phyloP scores from a whole-genome alignment of 179 eudicot species.

The Silene vulgaris region DNA sequence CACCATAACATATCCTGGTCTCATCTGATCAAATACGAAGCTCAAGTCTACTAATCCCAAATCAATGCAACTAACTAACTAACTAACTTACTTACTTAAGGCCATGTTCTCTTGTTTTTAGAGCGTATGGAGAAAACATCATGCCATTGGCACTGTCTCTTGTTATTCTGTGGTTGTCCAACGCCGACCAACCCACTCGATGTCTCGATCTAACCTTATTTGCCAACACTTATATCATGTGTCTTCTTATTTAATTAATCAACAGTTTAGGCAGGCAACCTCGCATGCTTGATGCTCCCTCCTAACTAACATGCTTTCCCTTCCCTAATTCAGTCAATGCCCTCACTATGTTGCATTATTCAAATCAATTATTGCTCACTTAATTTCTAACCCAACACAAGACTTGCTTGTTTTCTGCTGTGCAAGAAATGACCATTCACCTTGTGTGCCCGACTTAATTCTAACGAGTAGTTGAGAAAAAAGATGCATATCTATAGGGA shows the following conservation, averaged over 20 bases:
- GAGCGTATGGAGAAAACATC: background rate
- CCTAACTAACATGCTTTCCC: background rate
- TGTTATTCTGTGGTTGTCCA: background rate
- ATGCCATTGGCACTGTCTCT: background rate
- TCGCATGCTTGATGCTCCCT: conserved; percentile 8
- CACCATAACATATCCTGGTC: background rate
- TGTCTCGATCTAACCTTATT: background rate
- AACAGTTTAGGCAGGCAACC: background rate
- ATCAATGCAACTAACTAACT: background rate
- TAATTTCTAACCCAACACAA: conserved; percentile 18
- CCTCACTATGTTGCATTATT: background rate
- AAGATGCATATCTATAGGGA: background rate
- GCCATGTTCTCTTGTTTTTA: conserved; percentile 7
- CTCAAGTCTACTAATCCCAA: background rate
- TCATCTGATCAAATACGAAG: background rate
- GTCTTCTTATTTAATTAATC: background rate
- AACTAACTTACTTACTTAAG: background rate
- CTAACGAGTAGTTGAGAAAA: conserved; percentile 8
- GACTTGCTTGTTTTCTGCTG: background rate
- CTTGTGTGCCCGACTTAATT: conserved; percentile 8
- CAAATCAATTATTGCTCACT: background rate
- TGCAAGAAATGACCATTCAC: conserved; percentile 14
- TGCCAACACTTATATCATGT: conserved; percentile 21
- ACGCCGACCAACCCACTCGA: background rate
- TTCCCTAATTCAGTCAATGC: background rate